Base-by-base conservation (phyloP, 768 basidiomycete species). In the Tricholoma saponaceum region DNA sequence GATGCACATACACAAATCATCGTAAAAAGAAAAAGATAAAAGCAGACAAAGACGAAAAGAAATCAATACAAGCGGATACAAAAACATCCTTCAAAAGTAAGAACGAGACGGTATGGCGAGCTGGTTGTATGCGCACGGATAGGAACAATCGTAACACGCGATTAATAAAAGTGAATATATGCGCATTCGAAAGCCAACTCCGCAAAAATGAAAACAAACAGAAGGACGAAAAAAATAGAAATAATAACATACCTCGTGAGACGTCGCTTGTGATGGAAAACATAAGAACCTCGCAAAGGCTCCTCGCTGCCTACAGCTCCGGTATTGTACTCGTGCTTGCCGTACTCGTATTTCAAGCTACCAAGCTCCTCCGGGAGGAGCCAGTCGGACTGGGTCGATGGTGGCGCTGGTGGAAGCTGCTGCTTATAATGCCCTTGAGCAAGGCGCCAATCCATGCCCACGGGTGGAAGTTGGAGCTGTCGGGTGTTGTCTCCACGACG, bases 401-500 rank as follows among this genome's bases (percentile, higher is more conserved):
- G 44, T 12, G 44, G 14, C 14, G 30, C 44, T 20, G 52, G 8
- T 18, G 55, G 66, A 25, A 61, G 62, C 37, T 70, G 70, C 7
- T 60, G 58, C 39, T 68, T 74, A 22, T 49, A 49, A 12, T 66
- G 68, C 20, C 74, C 75, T 26, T 66, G 68, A 25, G 74, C 75
- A 26, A 72, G 67, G 28, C 73, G 68, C 69, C 77, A 79, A 51
- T 77, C 74, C 67, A 75, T 67, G 25, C 47, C 26, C 6, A n/a
- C 26, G 20, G 59, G 33, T 13, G 66, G 63, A 2, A 66, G 63
- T 25, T 64, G 63, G 4, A 66, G 63, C 25, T 64, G 58, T 51
- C 70, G 64, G 8, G 58, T 43, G 58, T 62, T 37, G 16, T 75
- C 74, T 49, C 63, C 56, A 20, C 72, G 71, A 26, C 72, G 73